Evolutionary conservation across 805 yeast species (phyloP), one percentile per base, ranked within the genome.

Genomic region (Candida methanosorbosa): DNA sequence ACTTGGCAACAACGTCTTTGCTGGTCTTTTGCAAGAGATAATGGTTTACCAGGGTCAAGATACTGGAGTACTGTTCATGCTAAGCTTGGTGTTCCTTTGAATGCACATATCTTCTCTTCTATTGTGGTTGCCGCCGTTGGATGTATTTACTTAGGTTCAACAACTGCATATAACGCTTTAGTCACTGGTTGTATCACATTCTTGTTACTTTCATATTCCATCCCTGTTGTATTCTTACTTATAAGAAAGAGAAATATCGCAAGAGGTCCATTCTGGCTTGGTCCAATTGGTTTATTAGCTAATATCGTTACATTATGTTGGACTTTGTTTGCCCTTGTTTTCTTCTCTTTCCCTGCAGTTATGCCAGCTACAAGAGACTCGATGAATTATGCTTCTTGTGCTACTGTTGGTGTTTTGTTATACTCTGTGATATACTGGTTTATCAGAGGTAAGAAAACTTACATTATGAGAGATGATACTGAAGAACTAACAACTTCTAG

Each of bases 251-350:
- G 79, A 61, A 67, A 57, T 39, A 71, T 75, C 40, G 59, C 50
- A 40, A 78, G 66, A 49, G 86, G 86, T 28, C 84, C 81, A 25
- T 78, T 75, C 55, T 78, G 85, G 81, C 47, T 70, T 35, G 81
- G 82, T 4, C 60, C 62, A 35, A 32, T 72, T 36, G 85, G 85
- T 2, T 45, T 59, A 2, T 41, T 72, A 32, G 56, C 70, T 33
- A 77, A 78, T 48, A 45, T 65, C 18, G 69, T 78, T 3, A 59
- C 72, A 13, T 38, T 78, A 4, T 43, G 53, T 4, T 80, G 85
- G 82, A 65, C 83, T 0, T 32, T 67, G 0, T 80, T 81, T 46
- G 68, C 78, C 6, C 40, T 72, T 5, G 67, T 77, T 2, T 74
- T 80, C 55, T 79, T 71, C 61, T 73, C 76, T 30, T 72, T 80